Evolutionary conservation across 2,329 filamentous ascomycete genomes (phyloP).

Genomic region (Phialophora macrospora): DNA sequence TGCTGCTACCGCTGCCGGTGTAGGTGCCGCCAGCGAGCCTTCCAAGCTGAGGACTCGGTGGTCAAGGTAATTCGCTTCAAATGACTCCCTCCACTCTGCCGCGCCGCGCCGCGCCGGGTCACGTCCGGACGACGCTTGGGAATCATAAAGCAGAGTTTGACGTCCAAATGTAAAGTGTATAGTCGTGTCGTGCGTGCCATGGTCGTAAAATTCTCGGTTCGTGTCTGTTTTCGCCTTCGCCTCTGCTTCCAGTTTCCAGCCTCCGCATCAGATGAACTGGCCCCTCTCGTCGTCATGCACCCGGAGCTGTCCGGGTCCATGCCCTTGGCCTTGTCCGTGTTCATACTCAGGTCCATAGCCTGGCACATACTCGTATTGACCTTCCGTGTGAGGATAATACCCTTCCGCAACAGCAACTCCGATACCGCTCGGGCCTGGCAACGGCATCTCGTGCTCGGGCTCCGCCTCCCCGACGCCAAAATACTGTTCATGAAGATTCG

Average conservation of each 20-base stretch:
- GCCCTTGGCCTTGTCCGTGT: constrained; percentile 1
- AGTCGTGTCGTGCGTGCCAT: neutral
- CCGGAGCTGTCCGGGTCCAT: constrained; percentile 20
- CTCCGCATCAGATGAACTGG: constrained; percentile 10
- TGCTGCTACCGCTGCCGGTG: neutral
- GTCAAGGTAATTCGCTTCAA: neutral
- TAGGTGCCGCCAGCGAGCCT: neutral
- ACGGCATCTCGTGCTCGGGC: neutral
- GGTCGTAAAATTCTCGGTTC: neutral
- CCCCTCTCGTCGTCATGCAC: constrained; percentile 17
- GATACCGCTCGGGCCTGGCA: constrained; percentile 22
- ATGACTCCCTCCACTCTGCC: neutral
- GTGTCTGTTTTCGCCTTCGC: neutral
- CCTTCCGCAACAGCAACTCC: neutral
- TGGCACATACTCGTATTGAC: neutral
- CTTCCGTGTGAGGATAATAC: neutral
- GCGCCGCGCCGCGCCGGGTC: too few relatives aligned
- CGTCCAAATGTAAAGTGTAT: neutral
- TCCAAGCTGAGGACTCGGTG: neutral
- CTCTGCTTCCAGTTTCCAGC: neutral
- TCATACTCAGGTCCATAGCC: constrained; percentile 1
- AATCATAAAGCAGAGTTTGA: neutral
- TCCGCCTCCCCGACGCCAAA: constrained; percentile 33
- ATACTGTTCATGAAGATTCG: constrained; percentile 39
- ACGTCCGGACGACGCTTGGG: neutral